These are phyloP conservation scores for Fusarium sp. DNA, from an alignment of 2,329 filamentous ascomycete species.

Conservation along the genomic window DNA sequence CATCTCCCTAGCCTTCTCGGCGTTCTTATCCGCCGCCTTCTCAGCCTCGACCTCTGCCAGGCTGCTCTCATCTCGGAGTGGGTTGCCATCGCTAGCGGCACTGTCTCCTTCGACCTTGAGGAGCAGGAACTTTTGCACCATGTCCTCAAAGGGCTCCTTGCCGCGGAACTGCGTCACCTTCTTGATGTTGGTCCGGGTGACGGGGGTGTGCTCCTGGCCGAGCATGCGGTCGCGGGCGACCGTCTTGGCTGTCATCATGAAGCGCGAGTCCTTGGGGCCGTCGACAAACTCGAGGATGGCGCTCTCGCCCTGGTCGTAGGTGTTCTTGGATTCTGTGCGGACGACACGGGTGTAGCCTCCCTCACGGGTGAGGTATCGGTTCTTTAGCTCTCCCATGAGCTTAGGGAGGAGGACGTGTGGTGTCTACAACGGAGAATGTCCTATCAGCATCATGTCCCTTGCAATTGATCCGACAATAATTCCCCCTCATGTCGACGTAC, in stretches of 20 bases:
- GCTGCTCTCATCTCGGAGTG: slow-evolving; percentile 22
- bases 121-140: slow-evolving; percentile 59
- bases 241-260: slow-evolving; percentile 89
- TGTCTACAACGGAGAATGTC: slow-evolving; percentile 56
- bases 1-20: slow-evolving; percentile 47
- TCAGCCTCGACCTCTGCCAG: slow-evolving; percentile 26
- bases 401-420: slow-evolving; percentile 78
- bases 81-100: not conserved
- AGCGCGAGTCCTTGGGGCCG: slow-evolving; percentile 90
- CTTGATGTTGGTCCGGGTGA: slow-evolving; percentile 78
- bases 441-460: slow-evolving; percentile 19
- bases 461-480: not conserved
- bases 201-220: slow-evolving; percentile 67
- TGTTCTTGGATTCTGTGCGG: slow-evolving; percentile 86
- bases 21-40: slow-evolving; percentile 42
- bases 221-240: slow-evolving; percentile 70
- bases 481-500: slow-evolving; percentile 61
- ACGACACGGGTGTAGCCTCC: slow-evolving; percentile 96
- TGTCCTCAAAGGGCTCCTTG: slow-evolving; percentile 69
- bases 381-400: slow-evolving; percentile 81
- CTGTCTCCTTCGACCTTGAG: slow-evolving; percentile 30
- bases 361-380: slow-evolving; percentile 78
- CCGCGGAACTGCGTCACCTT: slow-evolving; percentile 87
- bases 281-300: slow-evolving; percentile 96
- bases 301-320: slow-evolving; percentile 82